These are phyloP conservation scores for Vitis vinifera DNA, from an alignment of 164 flowering plant genomes.

Conservation along the genomic window DNA sequence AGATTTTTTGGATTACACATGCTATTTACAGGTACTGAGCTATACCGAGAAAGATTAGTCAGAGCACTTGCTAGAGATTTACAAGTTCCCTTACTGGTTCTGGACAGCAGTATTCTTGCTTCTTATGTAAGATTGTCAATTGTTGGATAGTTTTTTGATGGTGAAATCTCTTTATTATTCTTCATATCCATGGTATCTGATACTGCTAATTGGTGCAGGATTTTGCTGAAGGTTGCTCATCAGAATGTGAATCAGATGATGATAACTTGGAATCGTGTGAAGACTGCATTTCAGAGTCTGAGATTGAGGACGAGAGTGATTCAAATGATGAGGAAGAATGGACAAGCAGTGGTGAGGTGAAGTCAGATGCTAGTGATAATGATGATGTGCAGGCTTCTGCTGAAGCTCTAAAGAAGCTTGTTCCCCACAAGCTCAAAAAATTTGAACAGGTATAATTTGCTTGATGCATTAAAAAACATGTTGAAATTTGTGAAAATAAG, in stretches of 20 bases:
- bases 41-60: constrained; percentile 88
- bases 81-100: constrained; percentile 81
- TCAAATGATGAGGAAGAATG: constrained; percentile 76
- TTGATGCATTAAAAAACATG: too few relatives aligned
- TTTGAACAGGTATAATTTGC: constrained; percentile 62
- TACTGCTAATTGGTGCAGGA: constrained; percentile 47
- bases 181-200: background rate
- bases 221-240: constrained; percentile 65
- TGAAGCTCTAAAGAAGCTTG: constrained; percentile 78
- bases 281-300: constrained; percentile 70
- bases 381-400: constrained; percentile 66
- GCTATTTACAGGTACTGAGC: constrained; percentile 73
- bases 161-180: background rate
- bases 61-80: constrained; percentile 89
- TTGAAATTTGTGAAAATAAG: too few relatives aligned
- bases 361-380: constrained; percentile 67
- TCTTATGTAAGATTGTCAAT: constrained; percentile 68
- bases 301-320: constrained; percentile 80
- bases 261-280: constrained; percentile 62
- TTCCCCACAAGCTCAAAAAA: constrained; percentile 65
- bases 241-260: constrained; percentile 81
- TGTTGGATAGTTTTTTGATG: background rate
- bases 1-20: constrained; percentile 8
- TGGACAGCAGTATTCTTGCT: constrained; percentile 91
- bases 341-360: constrained; percentile 70